A percentile compares a stretch with the other conserved stretches of the same genome.
phyloP scores from a whole-genome alignment of 257 asterid genomes.

The Fraxinus pennsylvanica region DNA sequence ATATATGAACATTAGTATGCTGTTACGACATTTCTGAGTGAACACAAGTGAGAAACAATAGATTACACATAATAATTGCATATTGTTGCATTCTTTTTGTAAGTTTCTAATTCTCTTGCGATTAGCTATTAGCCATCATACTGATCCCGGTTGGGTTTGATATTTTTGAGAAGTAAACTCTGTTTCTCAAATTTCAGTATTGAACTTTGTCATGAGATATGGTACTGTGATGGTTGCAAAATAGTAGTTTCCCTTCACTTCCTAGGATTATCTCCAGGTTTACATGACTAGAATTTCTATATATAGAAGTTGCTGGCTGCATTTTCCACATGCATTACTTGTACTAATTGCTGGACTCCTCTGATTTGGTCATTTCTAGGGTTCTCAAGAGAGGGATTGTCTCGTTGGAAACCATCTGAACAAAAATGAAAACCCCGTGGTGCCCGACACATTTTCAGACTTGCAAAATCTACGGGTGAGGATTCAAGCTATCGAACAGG shows the following conservation, averaged over 20 bases:
- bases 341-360: background rate
- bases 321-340: background rate
- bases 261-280: background rate
- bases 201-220: background rate
- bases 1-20: background rate
- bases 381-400: slow-evolving; percentile 15
- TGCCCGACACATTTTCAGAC: slow-evolving; percentile 27
- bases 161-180: background rate
- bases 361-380: slow-evolving; percentile 25
- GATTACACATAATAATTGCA: background rate
- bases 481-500: slow-evolving; percentile 38
- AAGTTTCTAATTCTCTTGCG: background rate
- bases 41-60: background rate
- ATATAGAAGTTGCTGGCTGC: background rate
- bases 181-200: background rate
- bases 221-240: background rate
- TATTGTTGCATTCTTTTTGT: background rate
- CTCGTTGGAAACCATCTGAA: slow-evolving; percentile 2
- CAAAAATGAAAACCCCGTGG: slow-evolving; percentile 15
- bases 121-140: background rate
- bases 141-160: background rate
- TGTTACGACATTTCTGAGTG: background rate
- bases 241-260: background rate
- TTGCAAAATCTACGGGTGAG: slow-evolving; percentile 38
- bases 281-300: background rate